Evolutionary conservation across 2,329 filamentous ascomycete genomes (phyloP).

Genomic region (Botrytis tulipae): DNA sequence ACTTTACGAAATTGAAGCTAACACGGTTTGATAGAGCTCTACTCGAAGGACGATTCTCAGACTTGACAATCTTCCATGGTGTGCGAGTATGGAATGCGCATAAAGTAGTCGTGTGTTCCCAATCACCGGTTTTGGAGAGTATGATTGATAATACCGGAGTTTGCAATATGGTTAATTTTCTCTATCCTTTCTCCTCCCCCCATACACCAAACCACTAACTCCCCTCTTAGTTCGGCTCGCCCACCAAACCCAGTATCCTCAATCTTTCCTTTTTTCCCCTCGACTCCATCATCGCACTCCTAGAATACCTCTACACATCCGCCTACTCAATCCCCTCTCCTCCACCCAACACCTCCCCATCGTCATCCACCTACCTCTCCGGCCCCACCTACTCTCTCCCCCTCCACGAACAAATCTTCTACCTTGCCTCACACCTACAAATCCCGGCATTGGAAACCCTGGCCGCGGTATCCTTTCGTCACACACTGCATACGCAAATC

Average conservation of each 20-base stretch:
- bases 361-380: not conserved
- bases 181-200: not conserved
- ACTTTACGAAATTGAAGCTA: not conserved
- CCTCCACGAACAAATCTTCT: conserved; percentile 28
- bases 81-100: conserved; percentile 30
- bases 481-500: conserved; percentile 24
- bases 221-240: not conserved
- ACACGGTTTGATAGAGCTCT: conserved; percentile 24
- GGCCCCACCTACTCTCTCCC: conserved; percentile 21
- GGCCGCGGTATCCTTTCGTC: conserved; percentile 22
- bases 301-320: conserved; percentile 33
- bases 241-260: conserved; percentile 17
- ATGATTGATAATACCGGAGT: conserved; percentile 22
- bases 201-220: not conserved
- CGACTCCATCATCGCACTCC: conserved; percentile 19
- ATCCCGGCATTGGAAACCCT: conserved; percentile 23
- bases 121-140: conserved; percentile 29
- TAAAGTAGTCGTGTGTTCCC: conserved; percentile 31
- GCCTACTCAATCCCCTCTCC: conserved; percentile 23
- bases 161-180: not conserved
- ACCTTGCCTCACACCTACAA: conserved; percentile 23
- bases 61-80: conserved; percentile 30
- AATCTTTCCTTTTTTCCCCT: conserved; percentile 24
- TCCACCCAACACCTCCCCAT: conserved; percentile 17
- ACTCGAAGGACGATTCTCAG: conserved; percentile 31